Evolutionary conservation across 257 asterid genomes (phyloP).

Genomic region (Rubia yunnanensis): DNA sequence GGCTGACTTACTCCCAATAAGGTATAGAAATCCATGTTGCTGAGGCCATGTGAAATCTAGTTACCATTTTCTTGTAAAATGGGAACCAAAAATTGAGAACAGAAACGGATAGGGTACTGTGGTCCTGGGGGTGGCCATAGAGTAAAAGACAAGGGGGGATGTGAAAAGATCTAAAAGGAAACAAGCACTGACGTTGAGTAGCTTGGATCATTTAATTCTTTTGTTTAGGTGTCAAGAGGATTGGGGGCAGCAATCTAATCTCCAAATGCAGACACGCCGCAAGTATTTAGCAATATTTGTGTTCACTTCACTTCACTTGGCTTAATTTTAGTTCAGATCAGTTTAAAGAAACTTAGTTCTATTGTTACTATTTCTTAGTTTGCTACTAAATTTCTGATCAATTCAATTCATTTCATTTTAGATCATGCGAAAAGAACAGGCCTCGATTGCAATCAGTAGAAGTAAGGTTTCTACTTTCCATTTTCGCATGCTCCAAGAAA

Average conservation of each 20-base stretch:
- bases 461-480: too few species aligned
- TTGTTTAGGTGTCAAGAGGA: constrained; percentile 55
- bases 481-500: too few species aligned
- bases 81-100: background rate
- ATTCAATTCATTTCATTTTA: too few species aligned
- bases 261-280: constrained; percentile 37
- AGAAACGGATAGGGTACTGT: constrained; percentile 31
- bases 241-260: constrained; percentile 48
- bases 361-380: too few species aligned
- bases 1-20: background rate
- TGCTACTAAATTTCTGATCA: too few species aligned
- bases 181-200: constrained; percentile 25
- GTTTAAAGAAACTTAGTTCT: too few species aligned
- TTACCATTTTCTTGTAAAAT: background rate
- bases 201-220: constrained; percentile 49
- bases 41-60: background rate
- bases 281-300: constrained; percentile 20
- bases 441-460: too few species aligned
- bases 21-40: background rate
- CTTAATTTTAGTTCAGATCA: background rate
- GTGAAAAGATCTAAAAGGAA: constrained; percentile 31
- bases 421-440: background rate
- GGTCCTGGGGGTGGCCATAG: constrained; percentile 20
- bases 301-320: background rate
- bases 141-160: constrained; percentile 34